Evolutionary conservation across 805 yeast species (phyloP).

Genomic region (Hagleromyces aurorensis): DNA sequence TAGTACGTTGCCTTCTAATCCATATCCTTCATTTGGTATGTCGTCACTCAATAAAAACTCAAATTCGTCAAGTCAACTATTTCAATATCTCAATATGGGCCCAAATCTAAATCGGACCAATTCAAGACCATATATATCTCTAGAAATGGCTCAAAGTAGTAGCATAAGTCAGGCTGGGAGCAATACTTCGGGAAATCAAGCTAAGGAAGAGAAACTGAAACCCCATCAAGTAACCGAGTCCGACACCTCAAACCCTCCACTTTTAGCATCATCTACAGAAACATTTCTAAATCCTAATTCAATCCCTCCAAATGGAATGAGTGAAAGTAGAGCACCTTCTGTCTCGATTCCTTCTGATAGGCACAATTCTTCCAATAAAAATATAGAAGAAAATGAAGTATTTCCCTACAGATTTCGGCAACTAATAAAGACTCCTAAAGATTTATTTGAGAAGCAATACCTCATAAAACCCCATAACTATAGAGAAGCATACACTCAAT

Average conservation of each 20-base stretch:
- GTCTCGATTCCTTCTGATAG: too few relatives aligned
- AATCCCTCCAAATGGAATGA: not conserved
- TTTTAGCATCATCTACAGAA: too few relatives aligned
- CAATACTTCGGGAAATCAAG: slow-evolving; percentile 1
- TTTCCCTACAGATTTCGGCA: slow-evolving; percentile 18
- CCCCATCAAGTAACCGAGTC: slow-evolving; percentile 1
- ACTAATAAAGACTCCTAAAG: slow-evolving; percentile 17
- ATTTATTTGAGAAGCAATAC: slow-evolving; percentile 14
- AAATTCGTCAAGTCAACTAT: slow-evolving; percentile 6
- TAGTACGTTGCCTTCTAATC: slow-evolving; percentile 1
- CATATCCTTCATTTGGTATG: not conserved
- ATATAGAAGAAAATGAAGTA: slow-evolving; percentile 4
- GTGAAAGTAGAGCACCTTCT: not conserved
- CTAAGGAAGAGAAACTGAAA: slow-evolving; percentile 1
- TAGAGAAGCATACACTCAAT: slow-evolving; percentile 13
- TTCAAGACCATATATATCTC: slow-evolving; percentile 20
- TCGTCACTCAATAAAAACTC: not conserved
- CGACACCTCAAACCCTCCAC: too few relatives aligned
- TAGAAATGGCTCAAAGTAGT: slow-evolving; percentile 10
- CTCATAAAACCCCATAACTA: slow-evolving; percentile 21
- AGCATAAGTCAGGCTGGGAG: slow-evolving; percentile 2
- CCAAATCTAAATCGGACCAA: slow-evolving; percentile 6
- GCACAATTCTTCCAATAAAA: not conserved
- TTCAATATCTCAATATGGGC: slow-evolving; percentile 6
- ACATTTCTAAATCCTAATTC: not conserved